Base-by-base conservation (phyloP, 352 stramenopile genomes). In the Thalassiosira allenii region DNA sequence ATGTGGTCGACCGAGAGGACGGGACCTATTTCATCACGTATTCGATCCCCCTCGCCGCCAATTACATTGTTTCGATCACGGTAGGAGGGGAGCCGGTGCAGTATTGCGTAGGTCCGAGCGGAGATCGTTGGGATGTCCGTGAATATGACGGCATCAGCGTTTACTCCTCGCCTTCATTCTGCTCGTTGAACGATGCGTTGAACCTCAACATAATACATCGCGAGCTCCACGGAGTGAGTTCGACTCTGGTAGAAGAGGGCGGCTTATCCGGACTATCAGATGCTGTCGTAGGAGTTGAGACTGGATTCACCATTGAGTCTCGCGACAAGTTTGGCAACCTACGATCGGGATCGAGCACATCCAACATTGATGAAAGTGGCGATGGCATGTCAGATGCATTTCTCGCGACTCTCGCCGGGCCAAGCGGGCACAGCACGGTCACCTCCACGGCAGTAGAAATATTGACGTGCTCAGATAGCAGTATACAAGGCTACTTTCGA, bases 271-370 rank as follows among this genome's bases (percentile, higher is more conserved):
- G 92, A 6, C 83, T 98, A 8, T 95, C 87, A 11, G 51, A 57
- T 3, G 95, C 95, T 14, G 94, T 88, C 23, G 97, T 97, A 56
- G 95, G 95, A 5, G 86, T 95, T 23, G 78, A 92, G 62, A 97
- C 93, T 1, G 94, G 79, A 5, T 98, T 98, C 47, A 87, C 59
- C 1, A 86, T 99, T 14, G 89, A 95, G 49, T 92, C 96, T 1
- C 86, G 95, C 0, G 97, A 99, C 71, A 93, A 92, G 3, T 98
- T 98, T 81, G 95, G 95, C 2, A 99, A 99, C 63, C 64, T 98
- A 41, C 89, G 96, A 37, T 84, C 79, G 20, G 91, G 91, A 57
- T 86, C 89, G 56, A 84, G 84, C 29, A 93, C 88, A 41, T 70
- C 82, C 22, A 84, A 94, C 65, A 73, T 72, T 71, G 75, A 57